Evolutionary conservation across 441 rosid genomes (phyloP).

Genomic region (Erysimum cheiri): DNA sequence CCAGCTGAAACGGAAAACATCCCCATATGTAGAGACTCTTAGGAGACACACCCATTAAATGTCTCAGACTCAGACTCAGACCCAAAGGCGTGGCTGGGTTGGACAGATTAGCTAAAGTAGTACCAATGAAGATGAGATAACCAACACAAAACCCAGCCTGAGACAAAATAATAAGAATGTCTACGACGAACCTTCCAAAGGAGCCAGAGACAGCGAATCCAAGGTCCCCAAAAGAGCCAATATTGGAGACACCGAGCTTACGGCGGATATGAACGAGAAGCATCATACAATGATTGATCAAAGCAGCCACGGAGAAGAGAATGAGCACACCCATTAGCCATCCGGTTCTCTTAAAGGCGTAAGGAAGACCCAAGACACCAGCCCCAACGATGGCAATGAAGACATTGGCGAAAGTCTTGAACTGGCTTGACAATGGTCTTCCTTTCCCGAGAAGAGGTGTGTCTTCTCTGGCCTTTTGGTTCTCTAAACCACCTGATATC

Average conservation of each 20-base stretch:
- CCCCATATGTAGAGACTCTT: conserved; percentile 68
- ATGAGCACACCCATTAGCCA: conserved; percentile 71
- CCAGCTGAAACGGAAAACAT: conserved; percentile 79
- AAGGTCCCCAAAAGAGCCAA: conserved; percentile 77
- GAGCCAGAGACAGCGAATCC: conserved; percentile 75
- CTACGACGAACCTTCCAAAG: conserved; percentile 59
- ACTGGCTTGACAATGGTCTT: conserved; percentile 55
- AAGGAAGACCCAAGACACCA: conserved; percentile 83
- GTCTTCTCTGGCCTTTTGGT: conserved; percentile 52
- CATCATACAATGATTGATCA: conserved; percentile 76
- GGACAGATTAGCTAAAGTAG: conserved; percentile 50
- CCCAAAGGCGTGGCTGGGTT: conserved; percentile 13
- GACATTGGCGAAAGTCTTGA: conserved; percentile 83
- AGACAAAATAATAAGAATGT: conserved; percentile 60
- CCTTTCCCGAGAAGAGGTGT: conserved; percentile 62
- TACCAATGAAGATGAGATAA: conserved; percentile 50
- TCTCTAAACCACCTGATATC: conserved; percentile 8
- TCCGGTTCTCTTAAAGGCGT: conserved; percentile 80
- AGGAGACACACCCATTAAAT: conserved; percentile 50
- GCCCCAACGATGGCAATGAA: conserved; percentile 89
- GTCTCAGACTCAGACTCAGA: conserved; percentile 20
- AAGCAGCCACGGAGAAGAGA: conserved; percentile 58
- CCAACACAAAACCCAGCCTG: conserved; percentile 66
- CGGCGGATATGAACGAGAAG: conserved; percentile 73
- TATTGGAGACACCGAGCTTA: conserved; percentile 56